These are phyloP conservation scores for Olyra latifolia DNA, from an alignment of 176 grass and related monocot genomes.

Conservation along the genomic window DNA sequence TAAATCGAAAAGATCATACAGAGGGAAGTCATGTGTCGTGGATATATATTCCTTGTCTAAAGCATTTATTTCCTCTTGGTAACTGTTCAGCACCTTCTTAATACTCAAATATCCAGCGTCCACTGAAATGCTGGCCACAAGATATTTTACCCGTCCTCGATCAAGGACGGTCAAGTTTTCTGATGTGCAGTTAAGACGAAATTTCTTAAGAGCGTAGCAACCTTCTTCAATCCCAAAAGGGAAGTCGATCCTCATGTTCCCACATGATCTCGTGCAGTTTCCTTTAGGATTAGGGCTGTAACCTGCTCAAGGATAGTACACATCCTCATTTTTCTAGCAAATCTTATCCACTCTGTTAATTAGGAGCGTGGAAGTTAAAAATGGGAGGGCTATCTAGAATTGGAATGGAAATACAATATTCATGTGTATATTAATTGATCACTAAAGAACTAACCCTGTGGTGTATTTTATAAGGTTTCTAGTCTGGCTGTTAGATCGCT, in stretches of 20 bases:
- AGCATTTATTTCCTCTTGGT: too few species aligned
- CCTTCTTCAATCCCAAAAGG: conserved; percentile 39
- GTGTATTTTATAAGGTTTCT: too few species aligned
- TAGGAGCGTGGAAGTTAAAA: neutral
- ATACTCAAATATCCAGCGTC: conserved; percentile 16
- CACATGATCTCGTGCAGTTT: conserved; percentile 20
- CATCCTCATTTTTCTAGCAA: too few species aligned
- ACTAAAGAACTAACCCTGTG: too few species aligned
- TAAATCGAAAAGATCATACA: neutral
- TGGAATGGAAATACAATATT: too few species aligned
- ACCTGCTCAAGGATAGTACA: neutral
- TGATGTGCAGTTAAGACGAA: conserved; percentile 6
- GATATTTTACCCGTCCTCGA: fast-evolving
- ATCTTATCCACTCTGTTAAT: too few species aligned
- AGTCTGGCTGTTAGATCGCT: too few species aligned
- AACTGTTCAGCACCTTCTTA: neutral
- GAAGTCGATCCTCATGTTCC: conserved; percentile 19
- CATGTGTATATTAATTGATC: too few species aligned
- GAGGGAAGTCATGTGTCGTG: neutral
- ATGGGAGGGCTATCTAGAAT: neutral
- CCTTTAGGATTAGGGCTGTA: neutral
- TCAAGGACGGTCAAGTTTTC: neutral
- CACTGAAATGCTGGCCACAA: neutral
- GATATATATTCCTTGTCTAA: too few species aligned
- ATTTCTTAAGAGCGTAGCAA: conserved; percentile 3